phyloP scores from a whole-genome alignment of 2,329 filamentous ascomycete species.

The Penicillium sp. region DNA sequence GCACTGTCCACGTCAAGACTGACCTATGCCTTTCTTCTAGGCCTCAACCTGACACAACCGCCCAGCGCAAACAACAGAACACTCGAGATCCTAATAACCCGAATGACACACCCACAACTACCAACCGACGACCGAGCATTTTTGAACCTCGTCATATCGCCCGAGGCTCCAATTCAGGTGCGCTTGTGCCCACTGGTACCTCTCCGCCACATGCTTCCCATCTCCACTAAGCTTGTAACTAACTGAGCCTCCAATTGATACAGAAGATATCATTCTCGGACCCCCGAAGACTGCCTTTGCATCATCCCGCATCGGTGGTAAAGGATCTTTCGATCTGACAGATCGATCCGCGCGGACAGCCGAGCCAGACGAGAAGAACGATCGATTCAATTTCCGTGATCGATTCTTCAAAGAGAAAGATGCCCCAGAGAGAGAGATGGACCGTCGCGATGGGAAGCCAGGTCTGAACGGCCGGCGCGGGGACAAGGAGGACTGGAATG shows the following conservation, averaged over 20 bases:
- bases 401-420: constrained; percentile 43
- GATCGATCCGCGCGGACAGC: constrained; percentile 51
- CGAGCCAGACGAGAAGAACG: constrained; percentile 59
- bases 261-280: constrained; percentile 82
- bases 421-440: constrained; percentile 35
- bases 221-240: constrained; percentile 8
- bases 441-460: constrained; percentile 39
- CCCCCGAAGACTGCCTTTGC: constrained; percentile 82
- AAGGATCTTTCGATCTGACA: constrained; percentile 46
- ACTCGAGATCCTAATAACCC: constrained; percentile 38
- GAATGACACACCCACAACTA: constrained; percentile 31
- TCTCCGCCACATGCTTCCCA: background rate
- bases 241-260: constrained; percentile 34
- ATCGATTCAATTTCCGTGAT: constrained; percentile 63
- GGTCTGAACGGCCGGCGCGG: constrained; percentile 37
- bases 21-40: constrained; percentile 28
- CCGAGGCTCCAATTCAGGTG: constrained; percentile 52
- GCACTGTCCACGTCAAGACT: constrained; percentile 16
- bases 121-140: constrained; percentile 40
- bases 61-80: constrained; percentile 40
- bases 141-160: constrained; percentile 47
- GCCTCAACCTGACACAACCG: constrained; percentile 44
- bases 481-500: constrained; percentile 46
- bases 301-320: constrained; percentile 62
- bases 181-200: constrained; percentile 26